Evolutionary conservation across 2,329 filamentous ascomycete genomes (phyloP), one percentile per base, ranked within the genome.

Genomic region (Chrysoporthe deuterocubensis): DNA sequence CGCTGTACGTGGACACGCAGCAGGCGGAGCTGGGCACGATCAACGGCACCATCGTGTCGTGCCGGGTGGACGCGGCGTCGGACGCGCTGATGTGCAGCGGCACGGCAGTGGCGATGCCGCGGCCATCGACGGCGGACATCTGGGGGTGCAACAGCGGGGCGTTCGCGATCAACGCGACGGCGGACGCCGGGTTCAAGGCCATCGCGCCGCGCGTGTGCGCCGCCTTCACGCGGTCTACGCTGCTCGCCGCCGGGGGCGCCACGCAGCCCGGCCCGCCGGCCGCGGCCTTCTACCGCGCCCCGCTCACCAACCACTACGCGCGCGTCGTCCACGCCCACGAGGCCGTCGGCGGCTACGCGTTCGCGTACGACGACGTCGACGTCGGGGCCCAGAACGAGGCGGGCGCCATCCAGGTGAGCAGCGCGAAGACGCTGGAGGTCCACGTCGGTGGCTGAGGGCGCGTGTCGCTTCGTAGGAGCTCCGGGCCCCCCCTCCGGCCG

Each of bases 331-430:
- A 86, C 61, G 87, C 90, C 77, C 81, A 86, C 62, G 87, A 90
- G 77, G 74, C 83, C 4, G 87, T 90, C 74, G 83, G 84, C 1
- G 89, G 89, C 0, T 92, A 92, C 74, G 85, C 87, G 0, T 92
- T 91, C 73, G 82, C 89, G 0, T 92, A 90, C 71, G 89, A 92
- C 73, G 89, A 92, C 74, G 89, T 92, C 21, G 85, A 87, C 9
- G 62, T 64, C 65, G 86, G 83, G 21, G 81, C 83, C 40, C 78
- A 82, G 70, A 86, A 90, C 74, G 84, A 85, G 3, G 79, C 79
- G 1, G 80, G 78, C 18, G 44, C 58, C 14, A 61, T 68, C 43
- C 50, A 66, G 50, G 50, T 66, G 26, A 44, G 57, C n/a, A 62
- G 46, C 40, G 57, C 63, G 1, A 68, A 18, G 63, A 62, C 43